Conservation (phyloP, 169 alveolate genomes). For the Babesia gibsoni region DNA sequence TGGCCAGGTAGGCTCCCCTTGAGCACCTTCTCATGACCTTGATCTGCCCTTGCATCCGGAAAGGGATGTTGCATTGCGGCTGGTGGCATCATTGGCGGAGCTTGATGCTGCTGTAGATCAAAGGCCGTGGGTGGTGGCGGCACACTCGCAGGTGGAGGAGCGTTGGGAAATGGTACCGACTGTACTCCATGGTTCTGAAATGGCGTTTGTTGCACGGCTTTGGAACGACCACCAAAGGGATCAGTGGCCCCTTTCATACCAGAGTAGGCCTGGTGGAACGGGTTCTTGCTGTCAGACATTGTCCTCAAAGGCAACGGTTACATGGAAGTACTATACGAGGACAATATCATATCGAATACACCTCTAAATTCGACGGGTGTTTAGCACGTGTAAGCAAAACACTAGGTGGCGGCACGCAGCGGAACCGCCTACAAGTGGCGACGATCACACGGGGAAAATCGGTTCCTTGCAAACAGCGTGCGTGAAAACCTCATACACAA, state of each 20-base stretch:
- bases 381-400: neutral
- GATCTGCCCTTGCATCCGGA: neutral
- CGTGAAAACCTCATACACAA: neutral
- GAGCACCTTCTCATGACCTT: neutral
- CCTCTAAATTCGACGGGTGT: neutral
- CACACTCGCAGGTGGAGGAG: neutral
- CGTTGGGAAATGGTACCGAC: conserved; percentile 7
- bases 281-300: conserved; percentile 6
- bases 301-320: neutral
- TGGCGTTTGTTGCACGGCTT: conserved; percentile 6
- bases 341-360: neutral
- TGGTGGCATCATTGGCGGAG: conserved; percentile 9
- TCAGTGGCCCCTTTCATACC: conserved; percentile 10
- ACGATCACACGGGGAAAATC: neutral
- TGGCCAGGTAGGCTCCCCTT: conserved; percentile 42
- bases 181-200: conserved; percentile 10
- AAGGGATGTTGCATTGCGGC: conserved; percentile 7
- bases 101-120: neutral
- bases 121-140: neutral
- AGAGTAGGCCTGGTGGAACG: neutral
- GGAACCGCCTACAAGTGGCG: neutral
- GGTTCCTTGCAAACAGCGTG: neutral
- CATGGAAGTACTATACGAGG: neutral
- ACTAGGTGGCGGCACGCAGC: conserved; percentile 14
- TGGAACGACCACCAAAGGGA: conserved; percentile 19